phyloP scores from a whole-genome alignment of 345 rosid species.

The Eucalyptus virginea region DNA sequence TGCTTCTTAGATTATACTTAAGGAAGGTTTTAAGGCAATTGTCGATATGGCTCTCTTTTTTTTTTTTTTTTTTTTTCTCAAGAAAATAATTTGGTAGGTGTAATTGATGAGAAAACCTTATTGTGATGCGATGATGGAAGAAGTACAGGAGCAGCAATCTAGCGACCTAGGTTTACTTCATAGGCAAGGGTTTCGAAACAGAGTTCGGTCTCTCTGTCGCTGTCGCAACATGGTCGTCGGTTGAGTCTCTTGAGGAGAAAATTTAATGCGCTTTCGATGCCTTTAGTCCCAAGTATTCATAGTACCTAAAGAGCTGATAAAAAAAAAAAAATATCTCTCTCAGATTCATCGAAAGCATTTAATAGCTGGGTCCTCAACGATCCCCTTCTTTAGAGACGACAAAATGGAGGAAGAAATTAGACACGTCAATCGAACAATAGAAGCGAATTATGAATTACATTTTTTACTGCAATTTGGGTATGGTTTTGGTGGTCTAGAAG shows the following conservation, averaged over 20 bases:
- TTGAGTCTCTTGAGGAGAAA: background rate
- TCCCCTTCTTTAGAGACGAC: background rate
- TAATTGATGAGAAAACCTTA: background rate
- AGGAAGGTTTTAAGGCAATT: background rate
- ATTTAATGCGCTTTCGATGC: conserved; percentile 21
- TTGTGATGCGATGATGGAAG: background rate
- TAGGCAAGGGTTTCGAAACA: background rate
- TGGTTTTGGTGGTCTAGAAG: background rate
- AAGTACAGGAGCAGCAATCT: background rate
- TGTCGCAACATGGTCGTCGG: background rate
- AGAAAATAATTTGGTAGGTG: background rate
- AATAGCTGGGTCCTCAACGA: background rate
- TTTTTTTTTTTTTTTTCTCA: background rate
- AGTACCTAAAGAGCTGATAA: conserved; percentile 14
- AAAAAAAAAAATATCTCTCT: background rate
- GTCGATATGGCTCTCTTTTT: background rate
- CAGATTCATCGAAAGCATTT: background rate
- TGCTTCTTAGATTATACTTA: background rate
- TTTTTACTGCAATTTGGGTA: background rate
- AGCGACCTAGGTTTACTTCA: background rate
- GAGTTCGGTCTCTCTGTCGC: background rate
- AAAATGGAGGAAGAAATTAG: background rate
- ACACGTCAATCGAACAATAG: background rate
- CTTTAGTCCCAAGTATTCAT: conserved; percentile 23
- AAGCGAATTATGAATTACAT: background rate